Percentiles rank a stretch among this genome's conserved stretches.
Evolutionary conservation across 306 rosid species (phyloP).

Genomic region (Casuarina cunninghamiana): DNA sequence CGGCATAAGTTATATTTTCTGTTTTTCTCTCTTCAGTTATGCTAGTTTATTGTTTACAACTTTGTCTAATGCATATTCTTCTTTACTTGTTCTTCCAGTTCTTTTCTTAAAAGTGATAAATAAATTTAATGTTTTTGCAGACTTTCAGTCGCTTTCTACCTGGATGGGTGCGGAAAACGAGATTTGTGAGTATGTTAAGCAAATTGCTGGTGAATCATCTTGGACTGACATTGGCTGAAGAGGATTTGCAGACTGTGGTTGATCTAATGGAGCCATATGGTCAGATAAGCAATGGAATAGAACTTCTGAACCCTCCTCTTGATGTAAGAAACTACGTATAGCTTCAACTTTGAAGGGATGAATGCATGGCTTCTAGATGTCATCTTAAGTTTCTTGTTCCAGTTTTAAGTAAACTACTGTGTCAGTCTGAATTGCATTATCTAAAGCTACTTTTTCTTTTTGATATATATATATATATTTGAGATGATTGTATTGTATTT

Average conservation of each 20-base stretch:
- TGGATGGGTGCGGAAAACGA: slow-evolving; percentile 61
- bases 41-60: slow-evolving; percentile 19
- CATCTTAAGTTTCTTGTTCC: slow-evolving; percentile 25
- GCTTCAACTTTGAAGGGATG: slow-evolving; percentile 18
- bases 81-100: slow-evolving; percentile 4
- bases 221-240: slow-evolving; percentile 74
- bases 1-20: slow-evolving; percentile 2
- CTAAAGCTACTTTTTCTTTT: slow-evolving; percentile 1
- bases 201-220: slow-evolving; percentile 78
- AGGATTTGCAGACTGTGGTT: slow-evolving; percentile 81
- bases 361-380: slow-evolving; percentile 16
- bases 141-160: slow-evolving; percentile 75
- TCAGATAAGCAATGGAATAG: slow-evolving; percentile 94
- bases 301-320: slow-evolving; percentile 85
- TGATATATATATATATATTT: neutral
- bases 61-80: slow-evolving; percentile 13
- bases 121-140: slow-evolving; percentile 48
- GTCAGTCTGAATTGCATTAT: slow-evolving; percentile 10
- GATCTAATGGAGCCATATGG: slow-evolving; percentile 98
- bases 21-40: slow-evolving; percentile 17
- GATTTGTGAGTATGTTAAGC: slow-evolving; percentile 47
- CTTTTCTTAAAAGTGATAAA: slow-evolving; percentile 21
- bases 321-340: slow-evolving; percentile 61
- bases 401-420: slow-evolving; percentile 19
- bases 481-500: neutral